A percentile compares a stretch with the other conserved stretches of the same genome.
These are phyloP conservation scores for Diaporthe citrichinensis DNA, from an alignment of 2,329 filamentous ascomycete genomes.

Conservation along the genomic window DNA sequence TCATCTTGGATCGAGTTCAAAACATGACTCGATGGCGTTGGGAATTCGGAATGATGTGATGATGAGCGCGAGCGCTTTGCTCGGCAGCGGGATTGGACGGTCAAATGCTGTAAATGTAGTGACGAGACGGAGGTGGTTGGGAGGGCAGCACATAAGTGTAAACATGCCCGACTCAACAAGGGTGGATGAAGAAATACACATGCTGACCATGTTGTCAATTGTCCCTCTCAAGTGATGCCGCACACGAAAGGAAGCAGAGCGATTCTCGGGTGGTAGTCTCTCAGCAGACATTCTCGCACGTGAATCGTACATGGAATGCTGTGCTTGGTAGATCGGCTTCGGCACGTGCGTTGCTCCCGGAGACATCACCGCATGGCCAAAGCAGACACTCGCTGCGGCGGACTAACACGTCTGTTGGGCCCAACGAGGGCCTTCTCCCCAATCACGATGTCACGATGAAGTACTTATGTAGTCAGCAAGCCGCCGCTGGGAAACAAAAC, in stretches of 20 bases:
- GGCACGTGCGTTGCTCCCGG: not conserved
- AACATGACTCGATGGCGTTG: slow-evolving; percentile 39
- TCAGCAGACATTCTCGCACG: not conserved
- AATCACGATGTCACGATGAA: not conserved
- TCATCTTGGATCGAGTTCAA: slow-evolving; percentile 38
- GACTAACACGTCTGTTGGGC: not conserved
- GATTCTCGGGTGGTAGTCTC: too few relatives aligned
- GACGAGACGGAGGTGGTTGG: slow-evolving; percentile 1
- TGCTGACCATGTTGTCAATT: not conserved
- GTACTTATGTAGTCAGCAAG: not conserved
- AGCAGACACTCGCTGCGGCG: not conserved
- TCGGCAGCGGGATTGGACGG: not conserved
- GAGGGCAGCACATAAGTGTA: not conserved
- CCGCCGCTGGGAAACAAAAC: not conserved
- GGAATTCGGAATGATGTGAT: slow-evolving; percentile 33
- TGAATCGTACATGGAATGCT: not conserved
- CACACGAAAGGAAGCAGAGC: not conserved
- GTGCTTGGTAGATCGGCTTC: too few relatives aligned
- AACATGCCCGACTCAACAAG: slow-evolving; percentile 18
- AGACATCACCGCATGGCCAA: not conserved
- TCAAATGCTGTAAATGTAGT: slow-evolving; percentile 23
- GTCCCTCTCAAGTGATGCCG: not conserved
- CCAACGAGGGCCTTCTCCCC: not conserved
- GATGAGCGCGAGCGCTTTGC: slow-evolving; percentile 19
- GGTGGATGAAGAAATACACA: slow-evolving; percentile 4